phyloP scores from a whole-genome alignment of 2,329 filamentous ascomycete species.

The Phyllosticta ampelicida region DNA sequence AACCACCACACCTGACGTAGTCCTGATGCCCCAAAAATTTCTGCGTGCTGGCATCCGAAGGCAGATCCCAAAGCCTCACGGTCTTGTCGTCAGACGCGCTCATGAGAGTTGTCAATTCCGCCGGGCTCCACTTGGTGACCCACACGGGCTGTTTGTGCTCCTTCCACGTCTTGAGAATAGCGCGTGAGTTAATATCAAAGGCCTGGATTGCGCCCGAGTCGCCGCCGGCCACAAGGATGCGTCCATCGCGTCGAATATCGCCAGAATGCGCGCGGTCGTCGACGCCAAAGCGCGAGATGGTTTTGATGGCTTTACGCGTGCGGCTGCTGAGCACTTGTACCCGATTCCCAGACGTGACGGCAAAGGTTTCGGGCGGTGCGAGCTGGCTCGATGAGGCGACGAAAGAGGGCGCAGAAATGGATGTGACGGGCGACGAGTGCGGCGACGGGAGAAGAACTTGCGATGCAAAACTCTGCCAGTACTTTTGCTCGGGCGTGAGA shows the following conservation, averaged over 20 bases:
- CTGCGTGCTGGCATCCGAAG: conserved; percentile 62
- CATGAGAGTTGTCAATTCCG: conserved; percentile 76
- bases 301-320: conserved; percentile 85
- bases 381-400: conserved; percentile 27
- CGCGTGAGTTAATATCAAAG: conserved; percentile 81
- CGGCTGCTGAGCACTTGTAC: conserved; percentile 90
- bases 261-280: conserved; percentile 83
- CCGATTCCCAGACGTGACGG: conserved; percentile 85
- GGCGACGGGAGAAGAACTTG: conserved; percentile 83
- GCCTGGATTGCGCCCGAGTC: conserved; percentile 89
- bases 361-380: conserved; percentile 57
- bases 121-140: conserved; percentile 82
- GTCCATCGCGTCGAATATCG: conserved; percentile 77
- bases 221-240: conserved; percentile 82
- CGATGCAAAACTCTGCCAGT: conserved; percentile 94
- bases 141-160: conserved; percentile 92
- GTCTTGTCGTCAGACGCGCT: conserved; percentile 88
- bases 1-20: conserved; percentile 80
- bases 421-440: conserved; percentile 78
- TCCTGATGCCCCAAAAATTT: conserved; percentile 82
- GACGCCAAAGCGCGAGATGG: conserved; percentile 70
- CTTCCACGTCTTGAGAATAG: conserved; percentile 90
- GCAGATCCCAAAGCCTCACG: conserved; percentile 87
- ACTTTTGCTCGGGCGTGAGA: conserved; percentile 82
- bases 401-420: conserved; percentile 63